Evolutionary conservation across 2,329 filamentous ascomycete species (phyloP).

Genomic region (Fusarium decemcellulare): DNA sequence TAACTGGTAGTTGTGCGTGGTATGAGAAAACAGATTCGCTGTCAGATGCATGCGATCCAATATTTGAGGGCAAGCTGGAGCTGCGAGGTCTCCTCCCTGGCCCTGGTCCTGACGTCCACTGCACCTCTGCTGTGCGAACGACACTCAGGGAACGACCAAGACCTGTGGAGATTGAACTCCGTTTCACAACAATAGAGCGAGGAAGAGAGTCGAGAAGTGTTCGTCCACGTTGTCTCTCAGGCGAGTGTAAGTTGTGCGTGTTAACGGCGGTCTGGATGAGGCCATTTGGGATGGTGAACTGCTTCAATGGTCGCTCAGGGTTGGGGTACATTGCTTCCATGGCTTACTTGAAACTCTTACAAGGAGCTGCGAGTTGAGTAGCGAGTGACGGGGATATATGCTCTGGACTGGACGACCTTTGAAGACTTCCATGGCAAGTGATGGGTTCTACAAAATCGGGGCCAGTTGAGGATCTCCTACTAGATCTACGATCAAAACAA

Average conservation of each 20-base stretch:
- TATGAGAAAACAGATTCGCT: background rate
- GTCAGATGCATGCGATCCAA: background rate
- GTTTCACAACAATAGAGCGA: constrained; percentile 13
- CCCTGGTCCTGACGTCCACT: constrained; percentile 15
- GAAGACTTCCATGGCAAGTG: too few species aligned
- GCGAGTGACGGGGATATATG: too few species aligned
- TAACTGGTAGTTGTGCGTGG: background rate
- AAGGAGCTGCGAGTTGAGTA: too few species aligned
- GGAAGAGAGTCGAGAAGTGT: constrained; percentile 13
- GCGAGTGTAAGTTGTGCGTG: constrained; percentile 1
- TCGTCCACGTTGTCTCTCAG: constrained; percentile 3
- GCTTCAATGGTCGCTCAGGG: background rate
- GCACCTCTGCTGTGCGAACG: constrained; percentile 15
- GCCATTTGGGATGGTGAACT: constrained; percentile 17
- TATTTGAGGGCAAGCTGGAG: constrained; percentile 13
- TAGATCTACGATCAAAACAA: too few species aligned
- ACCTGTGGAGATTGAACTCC: background rate
- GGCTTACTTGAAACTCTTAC: too few species aligned
- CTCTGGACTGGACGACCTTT: too few species aligned
- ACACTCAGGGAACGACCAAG: constrained; percentile 21
- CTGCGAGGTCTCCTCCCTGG: constrained; percentile 12
- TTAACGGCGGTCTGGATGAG: constrained; percentile 12
- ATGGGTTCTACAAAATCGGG: too few species aligned
- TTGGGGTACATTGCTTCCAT: constrained; percentile 3
- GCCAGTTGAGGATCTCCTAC: too few species aligned